These are phyloP conservation scores for Leccinellum rugosiceps DNA, from an alignment of 768 basidiomycete genomes.

Conservation along the genomic window DNA sequence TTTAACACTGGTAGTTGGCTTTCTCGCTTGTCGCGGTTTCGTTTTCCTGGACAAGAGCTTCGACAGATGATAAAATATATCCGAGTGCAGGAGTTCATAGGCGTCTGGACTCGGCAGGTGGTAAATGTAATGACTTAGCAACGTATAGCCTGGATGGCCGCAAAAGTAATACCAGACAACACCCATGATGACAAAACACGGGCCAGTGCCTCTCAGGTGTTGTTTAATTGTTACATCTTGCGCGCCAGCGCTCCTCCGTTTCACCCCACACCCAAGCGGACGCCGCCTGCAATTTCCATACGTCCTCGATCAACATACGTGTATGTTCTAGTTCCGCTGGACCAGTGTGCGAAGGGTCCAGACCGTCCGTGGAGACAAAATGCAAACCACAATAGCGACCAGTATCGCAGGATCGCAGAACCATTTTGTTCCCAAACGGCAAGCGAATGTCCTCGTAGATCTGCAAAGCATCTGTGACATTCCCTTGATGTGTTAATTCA, in stretches of 20 bases:
- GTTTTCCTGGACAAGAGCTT: no score
- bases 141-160: no score
- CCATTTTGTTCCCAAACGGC: conserved; percentile 27
- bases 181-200: no score
- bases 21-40: no score
- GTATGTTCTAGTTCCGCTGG: conserved; percentile 8
- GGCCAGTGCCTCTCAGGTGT: no score
- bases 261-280: conserved; percentile 8
- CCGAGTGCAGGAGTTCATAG: no score
- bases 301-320: conserved; percentile 12
- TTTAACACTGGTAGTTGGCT: no score
- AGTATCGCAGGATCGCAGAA: conserved; percentile 11
- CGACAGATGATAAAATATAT: no score
- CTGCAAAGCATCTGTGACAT: conserved; percentile 26
- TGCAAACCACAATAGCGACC: conserved; percentile 26
- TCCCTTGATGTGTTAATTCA: conserved; percentile 16
- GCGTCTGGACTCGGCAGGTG: no score
- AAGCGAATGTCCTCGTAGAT: conserved; percentile 33
- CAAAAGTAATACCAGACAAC: no score
- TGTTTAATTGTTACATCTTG: not conserved
- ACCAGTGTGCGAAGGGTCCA: conserved; percentile 1
- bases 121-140: no score
- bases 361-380: not conserved
- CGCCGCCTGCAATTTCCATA: conserved; percentile 18
- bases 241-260: conserved; percentile 9